These are phyloP conservation scores for Artemisia annua DNA, from an alignment of 129 eudicot genomes.

Conservation along the genomic window DNA sequence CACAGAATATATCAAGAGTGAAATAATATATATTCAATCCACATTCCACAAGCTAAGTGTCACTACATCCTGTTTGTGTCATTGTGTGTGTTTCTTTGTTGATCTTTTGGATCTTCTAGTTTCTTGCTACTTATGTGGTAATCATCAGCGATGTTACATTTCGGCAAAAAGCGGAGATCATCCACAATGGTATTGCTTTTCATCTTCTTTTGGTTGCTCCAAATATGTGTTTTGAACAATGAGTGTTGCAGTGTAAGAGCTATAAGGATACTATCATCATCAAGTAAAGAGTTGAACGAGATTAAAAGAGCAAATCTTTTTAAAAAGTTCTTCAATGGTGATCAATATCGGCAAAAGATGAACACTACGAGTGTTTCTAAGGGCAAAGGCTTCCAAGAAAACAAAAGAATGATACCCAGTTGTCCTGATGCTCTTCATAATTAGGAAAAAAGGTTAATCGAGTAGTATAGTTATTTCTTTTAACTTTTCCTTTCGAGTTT, in stretches of 20 bases:
- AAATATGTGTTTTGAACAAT: constrained; percentile 33
- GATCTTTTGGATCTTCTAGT: too few species aligned
- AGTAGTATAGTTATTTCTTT: background rate
- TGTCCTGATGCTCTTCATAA: constrained; percentile 99
- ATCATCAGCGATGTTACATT: constrained; percentile 50
- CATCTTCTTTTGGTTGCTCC: constrained; percentile 43
- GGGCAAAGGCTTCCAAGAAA: constrained; percentile 42
- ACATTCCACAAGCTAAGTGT: background rate
- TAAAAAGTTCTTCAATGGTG: constrained; percentile 46
- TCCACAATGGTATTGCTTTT: constrained; percentile 36
- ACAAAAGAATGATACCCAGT: constrained; percentile 77
- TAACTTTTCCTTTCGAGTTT: background rate
- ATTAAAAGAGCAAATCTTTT: constrained; percentile 40
- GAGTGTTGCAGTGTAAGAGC: constrained; percentile 47
- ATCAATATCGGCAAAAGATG: constrained; percentile 1
- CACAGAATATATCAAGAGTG: constrained; percentile 5
- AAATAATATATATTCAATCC: background rate
- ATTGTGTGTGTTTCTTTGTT: too few species aligned
- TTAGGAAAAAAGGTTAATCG: constrained; percentile 16
- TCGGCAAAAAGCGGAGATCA: constrained; percentile 38
- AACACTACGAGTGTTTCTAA: constrained; percentile 16
- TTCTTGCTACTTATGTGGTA: constrained; percentile 40
- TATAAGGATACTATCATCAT: constrained; percentile 35
- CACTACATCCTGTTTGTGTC: background rate
- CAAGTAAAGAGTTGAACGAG: constrained; percentile 26